phyloP scores from a whole-genome alignment of 2,329 filamentous ascomycete species.

The Magnaporthales sp. region DNA sequence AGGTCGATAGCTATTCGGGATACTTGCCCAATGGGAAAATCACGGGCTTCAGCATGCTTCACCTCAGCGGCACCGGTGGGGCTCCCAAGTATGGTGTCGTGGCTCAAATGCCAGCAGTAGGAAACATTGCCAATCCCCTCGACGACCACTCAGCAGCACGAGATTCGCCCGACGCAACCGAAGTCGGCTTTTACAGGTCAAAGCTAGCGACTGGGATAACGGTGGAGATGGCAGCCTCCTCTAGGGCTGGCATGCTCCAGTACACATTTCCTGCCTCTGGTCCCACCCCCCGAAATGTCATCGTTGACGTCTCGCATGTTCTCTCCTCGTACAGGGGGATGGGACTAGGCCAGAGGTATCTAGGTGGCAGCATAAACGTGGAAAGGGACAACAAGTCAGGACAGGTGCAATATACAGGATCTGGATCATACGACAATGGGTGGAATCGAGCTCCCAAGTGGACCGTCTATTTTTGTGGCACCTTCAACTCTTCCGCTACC shows the following conservation, averaged over 20 bases:
- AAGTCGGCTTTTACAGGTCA: slow-evolving; percentile 54
- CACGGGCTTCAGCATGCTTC: slow-evolving; percentile 54
- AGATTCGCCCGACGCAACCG: slow-evolving; percentile 37
- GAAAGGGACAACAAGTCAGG: slow-evolving; percentile 29
- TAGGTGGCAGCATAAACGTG: slow-evolving; percentile 48
- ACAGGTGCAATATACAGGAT: slow-evolving; percentile 43
- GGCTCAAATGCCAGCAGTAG: slow-evolving; percentile 47
- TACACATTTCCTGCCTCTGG: slow-evolving; percentile 38
- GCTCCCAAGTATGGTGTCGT: slow-evolving; percentile 63
- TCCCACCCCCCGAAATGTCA: slow-evolving; percentile 36
- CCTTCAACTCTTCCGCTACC: slow-evolving; percentile 34
- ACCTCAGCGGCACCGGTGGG: slow-evolving; percentile 59
- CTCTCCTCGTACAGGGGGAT: slow-evolving; percentile 52
- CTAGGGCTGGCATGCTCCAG: slow-evolving; percentile 49
- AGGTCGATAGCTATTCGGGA: slow-evolving; percentile 42
- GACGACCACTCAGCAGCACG: slow-evolving; percentile 46
- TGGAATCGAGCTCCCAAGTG: slow-evolving; percentile 57
- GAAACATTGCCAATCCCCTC: slow-evolving; percentile 43
- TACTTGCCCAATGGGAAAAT: slow-evolving; percentile 41
- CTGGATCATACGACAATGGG: slow-evolving; percentile 54
- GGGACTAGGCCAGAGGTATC: slow-evolving; percentile 53
- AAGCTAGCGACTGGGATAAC: slow-evolving; percentile 44
- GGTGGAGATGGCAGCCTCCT: slow-evolving; percentile 47
- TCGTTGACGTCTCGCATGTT: slow-evolving; percentile 60
- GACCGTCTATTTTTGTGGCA: slow-evolving; percentile 56